Percentiles rank a stretch among this genome's conserved stretches.
phyloP scores from a whole-genome alignment of 129 eudicot species.

The Cynara cardunculus region DNA sequence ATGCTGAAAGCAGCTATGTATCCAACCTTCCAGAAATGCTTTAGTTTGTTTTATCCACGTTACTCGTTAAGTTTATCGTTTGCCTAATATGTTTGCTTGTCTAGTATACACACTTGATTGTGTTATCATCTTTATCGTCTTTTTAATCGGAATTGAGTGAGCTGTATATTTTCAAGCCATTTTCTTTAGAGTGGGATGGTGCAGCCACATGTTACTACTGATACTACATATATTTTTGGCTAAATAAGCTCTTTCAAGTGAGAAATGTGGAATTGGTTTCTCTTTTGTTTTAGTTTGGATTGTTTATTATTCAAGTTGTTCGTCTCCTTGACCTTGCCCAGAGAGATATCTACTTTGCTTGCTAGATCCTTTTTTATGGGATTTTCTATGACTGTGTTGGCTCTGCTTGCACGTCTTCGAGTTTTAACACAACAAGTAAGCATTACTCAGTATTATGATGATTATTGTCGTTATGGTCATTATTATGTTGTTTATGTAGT shows the following conservation, averaged over 20 bases:
- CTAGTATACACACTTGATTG: background rate
- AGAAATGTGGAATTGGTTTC: background rate
- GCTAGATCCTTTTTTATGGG: conserved; percentile 87
- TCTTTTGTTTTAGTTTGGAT: background rate
- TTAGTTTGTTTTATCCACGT: background rate
- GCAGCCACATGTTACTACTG: background rate
- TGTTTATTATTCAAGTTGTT: background rate
- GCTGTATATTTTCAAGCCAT: background rate
- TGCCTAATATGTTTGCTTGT: background rate
- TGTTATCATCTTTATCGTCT: background rate
- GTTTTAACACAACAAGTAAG: conserved; percentile 92
- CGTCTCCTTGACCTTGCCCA: conserved; percentile 48
- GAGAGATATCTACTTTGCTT: conserved; percentile 80
- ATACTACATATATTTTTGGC: background rate
- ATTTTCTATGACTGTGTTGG: conserved; percentile 53
- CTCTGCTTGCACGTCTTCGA: conserved; percentile 84
- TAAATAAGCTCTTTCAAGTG: background rate
- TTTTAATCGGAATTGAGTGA: background rate
- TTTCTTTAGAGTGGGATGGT: too few species aligned
- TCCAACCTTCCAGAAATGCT: conserved; percentile 39
- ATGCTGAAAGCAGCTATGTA: conserved; percentile 88
- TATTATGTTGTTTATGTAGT: background rate
- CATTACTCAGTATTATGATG: background rate
- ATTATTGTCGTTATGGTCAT: background rate
- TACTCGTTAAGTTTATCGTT: background rate